These are phyloP conservation scores for Malassezia obtusa DNA, from an alignment of 1,284 basidiomycete genomes.

Conservation along the genomic window DNA sequence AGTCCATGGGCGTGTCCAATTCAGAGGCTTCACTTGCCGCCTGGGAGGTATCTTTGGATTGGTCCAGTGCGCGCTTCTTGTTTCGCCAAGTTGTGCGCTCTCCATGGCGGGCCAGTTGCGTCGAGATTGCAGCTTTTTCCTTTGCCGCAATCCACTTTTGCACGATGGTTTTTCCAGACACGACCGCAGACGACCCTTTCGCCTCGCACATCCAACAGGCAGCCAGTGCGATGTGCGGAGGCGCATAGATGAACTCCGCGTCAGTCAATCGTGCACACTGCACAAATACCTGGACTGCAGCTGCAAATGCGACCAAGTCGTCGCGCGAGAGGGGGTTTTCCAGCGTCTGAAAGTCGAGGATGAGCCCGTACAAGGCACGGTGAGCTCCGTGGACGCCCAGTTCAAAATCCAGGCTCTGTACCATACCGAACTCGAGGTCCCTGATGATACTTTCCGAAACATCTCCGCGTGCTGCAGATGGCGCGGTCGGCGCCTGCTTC, in stretches of 20 bases:
- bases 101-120: neutral
- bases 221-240: constrained; percentile 86
- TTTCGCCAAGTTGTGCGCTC: constrained; percentile 1
- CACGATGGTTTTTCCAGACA: constrained; percentile 52
- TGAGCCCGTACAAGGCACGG: constrained; percentile 76
- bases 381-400: constrained; percentile 86
- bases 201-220: constrained; percentile 45
- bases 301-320: constrained; percentile 20
- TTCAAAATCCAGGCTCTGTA: constrained; percentile 84
- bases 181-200: neutral
- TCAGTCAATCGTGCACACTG: constrained; percentile 69
- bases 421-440: constrained; percentile 85
- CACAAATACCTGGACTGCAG: constrained; percentile 18
- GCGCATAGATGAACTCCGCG: constrained; percentile 79
- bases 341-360: constrained; percentile 76
- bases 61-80: constrained; percentile 21
- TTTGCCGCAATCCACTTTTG: constrained; percentile 55
- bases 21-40: neutral
- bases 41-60: neutral
- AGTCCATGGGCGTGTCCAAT: neutral
- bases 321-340: constrained; percentile 13
- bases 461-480: constrained; percentile 59
- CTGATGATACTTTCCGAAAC: constrained; percentile 65
- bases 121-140: neutral
- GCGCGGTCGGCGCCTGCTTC: constrained; percentile 51